Evolutionary conservation across 495 filamentous ascomycete genomes (phyloP), one percentile per base, ranked within the genome.

Genomic region (Aspergillus leporis): DNA sequence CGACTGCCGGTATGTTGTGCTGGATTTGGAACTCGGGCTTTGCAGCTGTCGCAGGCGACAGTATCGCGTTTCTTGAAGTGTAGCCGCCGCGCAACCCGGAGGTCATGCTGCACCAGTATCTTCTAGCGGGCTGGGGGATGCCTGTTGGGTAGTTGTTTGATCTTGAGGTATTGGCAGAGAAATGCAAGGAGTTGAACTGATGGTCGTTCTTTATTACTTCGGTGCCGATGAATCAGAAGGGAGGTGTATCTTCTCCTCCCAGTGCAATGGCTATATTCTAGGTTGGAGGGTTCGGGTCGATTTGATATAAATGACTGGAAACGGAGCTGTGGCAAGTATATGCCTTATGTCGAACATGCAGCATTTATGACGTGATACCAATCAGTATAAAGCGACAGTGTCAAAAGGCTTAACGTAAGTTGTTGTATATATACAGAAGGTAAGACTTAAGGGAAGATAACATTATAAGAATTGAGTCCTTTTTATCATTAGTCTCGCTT

Each of bases 131-230:
- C 21, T 84, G 78, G 79, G 80, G 81, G 13, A 59, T 74, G 59
- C 81, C 80, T 5, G 78, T 84, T 60, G 79, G 81, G 2, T 80
- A 83, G 65, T 56, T 82, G 65, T 82, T 81, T 70, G 70, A 82
- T 66, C 60, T 81, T 45, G 76, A 81, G 67, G 62, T 63, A 32
- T 59, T 81, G 56, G 34, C 13, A 2, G 34, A 36, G 34, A 14
- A 36, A 36, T 36, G 34, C 9, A 36, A 36, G 8, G 13, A 36
- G 34, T 36, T 36, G 6, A 6, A 28, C 6, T 6, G 6, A 6
- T 28, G 25, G 6, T 28, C 25, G 6, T 3, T 28, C 25, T 28
- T 28, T 28, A 6, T 28, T 28, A 28, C 25, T 6, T 28, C 25
- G 25, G 25, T 28, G 25, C 25, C 25, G 25, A 3, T 28, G 25